Evolutionary conservation across 2,329 filamentous ascomycete species (phyloP), one percentile per base, ranked within the genome.

Genomic region (Cordyceps tenuipes): DNA sequence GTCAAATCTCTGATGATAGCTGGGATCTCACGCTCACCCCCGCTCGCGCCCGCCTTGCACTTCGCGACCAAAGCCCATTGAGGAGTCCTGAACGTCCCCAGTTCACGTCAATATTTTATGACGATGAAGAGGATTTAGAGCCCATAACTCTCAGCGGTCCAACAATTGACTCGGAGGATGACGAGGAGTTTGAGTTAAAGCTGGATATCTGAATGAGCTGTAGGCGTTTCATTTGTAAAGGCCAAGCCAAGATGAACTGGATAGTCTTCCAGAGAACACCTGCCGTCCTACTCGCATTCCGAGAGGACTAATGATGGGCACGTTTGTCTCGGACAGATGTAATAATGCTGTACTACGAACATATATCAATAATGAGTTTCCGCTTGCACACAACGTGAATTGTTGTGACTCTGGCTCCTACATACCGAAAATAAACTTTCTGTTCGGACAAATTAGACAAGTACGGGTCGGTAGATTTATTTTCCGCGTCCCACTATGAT

Each of bases 71-170:
- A 66, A 63, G 26, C 65, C 63, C 52, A 59, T 62, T 51, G 61
- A 64, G 41, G 51, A 62, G 58, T 59, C 69, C 72, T 60, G 64
- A 72, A 50, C 76, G 74, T 26, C 80, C 82, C 0, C 75, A 78
- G 3, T 85, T 86, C 65, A 71, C 84, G 49, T 79, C 78, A 15
- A 82, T 86, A 23, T 86, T 87, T 66, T 79, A 84, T 26, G 77
- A 79, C 7, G 75, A 78, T 15, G 73, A 76, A 5, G 73, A 72
- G 13, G 54, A 67, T 26, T 66, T 73, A 49, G 67, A 74, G 65
- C 62, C 69, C 53, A 17, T 59, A 39, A 66, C 67, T 68, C 61
- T 69, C 21, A 64, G 56, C 29, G 59, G 55, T 1, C 68, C 67
- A 49, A 3, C 36, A 12, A 26, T 60, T 39, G 52, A 61, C 19